Evolutionary conservation across 371 early-diverging fungal genomes (phyloP).

Genomic region (Syncephalastrum racemosum): DNA sequence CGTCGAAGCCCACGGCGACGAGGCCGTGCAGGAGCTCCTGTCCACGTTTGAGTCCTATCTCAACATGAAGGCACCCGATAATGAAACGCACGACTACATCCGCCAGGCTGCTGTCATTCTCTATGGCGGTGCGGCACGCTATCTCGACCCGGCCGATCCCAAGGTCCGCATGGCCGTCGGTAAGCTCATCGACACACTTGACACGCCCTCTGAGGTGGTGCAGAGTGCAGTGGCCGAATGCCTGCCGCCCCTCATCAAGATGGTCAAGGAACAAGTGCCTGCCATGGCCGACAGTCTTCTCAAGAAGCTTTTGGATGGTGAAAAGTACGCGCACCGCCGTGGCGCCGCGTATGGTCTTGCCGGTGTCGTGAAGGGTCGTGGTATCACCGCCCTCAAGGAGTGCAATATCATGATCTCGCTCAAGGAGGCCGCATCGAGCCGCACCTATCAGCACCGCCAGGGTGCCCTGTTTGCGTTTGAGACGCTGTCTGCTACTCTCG

Average conservation of each 20-base stretch:
- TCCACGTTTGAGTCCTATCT: conserved; percentile 80
- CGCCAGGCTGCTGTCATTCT: conserved; percentile 92
- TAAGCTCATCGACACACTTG: conserved; percentile 84
- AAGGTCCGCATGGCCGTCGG: conserved; percentile 81
- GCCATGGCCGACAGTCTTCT: conserved; percentile 66
- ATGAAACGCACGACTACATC: conserved; percentile 73
- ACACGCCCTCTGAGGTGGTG: conserved; percentile 94
- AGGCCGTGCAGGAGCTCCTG: conserved; percentile 63
- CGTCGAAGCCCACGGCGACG: conserved; percentile 75
- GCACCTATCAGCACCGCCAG: conserved; percentile 73
- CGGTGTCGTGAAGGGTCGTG: conserved; percentile 93
- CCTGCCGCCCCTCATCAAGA: conserved; percentile 88
- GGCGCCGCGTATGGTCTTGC: conserved; percentile 97
- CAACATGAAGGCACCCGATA: conserved; percentile 55
- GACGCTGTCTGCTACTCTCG: conserved; percentile 80
- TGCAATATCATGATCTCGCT: conserved; percentile 79
- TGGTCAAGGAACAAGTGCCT: conserved; percentile 63
- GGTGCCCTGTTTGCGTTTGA: conserved; percentile 96
- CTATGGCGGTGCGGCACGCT: conserved; percentile 89
- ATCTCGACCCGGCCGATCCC: conserved; percentile 71
- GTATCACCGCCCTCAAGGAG: conserved; percentile 85
- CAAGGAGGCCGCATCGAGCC: conserved; percentile 82
- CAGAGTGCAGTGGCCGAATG: conserved; percentile 94
- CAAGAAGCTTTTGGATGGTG: conserved; percentile 67
- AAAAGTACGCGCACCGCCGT: conserved; percentile 86